Evolutionary conservation across 2,329 filamentous ascomycete genomes (phyloP), one percentile per base, ranked within the genome.

Genomic region (Huntiella bhutanensis): DNA sequence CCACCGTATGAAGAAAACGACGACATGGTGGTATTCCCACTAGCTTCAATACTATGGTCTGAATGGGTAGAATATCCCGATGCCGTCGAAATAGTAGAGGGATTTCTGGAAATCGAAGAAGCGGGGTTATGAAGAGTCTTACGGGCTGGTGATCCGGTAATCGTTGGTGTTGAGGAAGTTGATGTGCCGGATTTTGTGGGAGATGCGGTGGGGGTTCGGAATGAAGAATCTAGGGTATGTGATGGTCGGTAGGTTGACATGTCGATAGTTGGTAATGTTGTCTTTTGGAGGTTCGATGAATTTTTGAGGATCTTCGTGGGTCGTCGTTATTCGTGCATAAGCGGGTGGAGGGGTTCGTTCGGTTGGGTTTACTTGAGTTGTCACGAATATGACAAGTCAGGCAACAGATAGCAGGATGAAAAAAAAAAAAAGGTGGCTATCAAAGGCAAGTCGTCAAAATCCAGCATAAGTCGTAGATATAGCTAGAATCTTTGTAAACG

Each of bases 81-180:
- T 46, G 71, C 73, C n/a, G 74, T 75, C 5, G 80, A 82, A 33
- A 75, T 74, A 49, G 73, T 83, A 4, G 81, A 85, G 32, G 75
- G 69, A 55, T 82, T 77, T 53, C 80, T 70, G 52, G 64, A 66
- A 53, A 76, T 45, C 7, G 28, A 16, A 7, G 22, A 28, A 28
- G 22, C 22, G 22, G 22, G 22, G 22, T 28, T 28, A 19, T 39
- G 32, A 15, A 16, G 42, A 19, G 35, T 38, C 16, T 15, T 43
- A 36, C 41, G 48, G 28, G 41, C 42, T 17, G 44, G 36, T 41
- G 48, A 42, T 10, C 47, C 43, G 16, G 33, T 36, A 8, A 41
- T 28, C 10, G 47, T 28, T 5, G 47, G 38, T 11, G 47, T 28
- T 4, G 47, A 39, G 13, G 43, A 28, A 8, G 22, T 32, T 36